phyloP scores from a whole-genome alignment of 2,329 filamentous ascomycete species.

The Ascochyta pisi region DNA sequence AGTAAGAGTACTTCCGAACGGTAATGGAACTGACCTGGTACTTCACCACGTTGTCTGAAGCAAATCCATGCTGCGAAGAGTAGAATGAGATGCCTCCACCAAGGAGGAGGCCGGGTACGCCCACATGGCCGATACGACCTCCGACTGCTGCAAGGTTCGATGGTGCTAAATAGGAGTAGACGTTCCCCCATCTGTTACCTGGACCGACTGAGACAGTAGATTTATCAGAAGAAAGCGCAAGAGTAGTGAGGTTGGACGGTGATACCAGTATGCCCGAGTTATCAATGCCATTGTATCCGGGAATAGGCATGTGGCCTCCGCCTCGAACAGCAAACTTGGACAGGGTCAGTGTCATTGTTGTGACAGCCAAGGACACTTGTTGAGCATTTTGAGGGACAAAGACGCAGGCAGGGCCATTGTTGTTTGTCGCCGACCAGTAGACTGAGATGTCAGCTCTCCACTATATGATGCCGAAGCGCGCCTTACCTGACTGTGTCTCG shows the following conservation, averaged over 20 bases:
- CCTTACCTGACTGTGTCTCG: constrained; percentile 13
- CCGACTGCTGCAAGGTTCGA: constrained; percentile 34
- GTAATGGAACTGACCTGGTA: constrained; percentile 19
- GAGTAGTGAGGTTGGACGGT: constrained; percentile 25
- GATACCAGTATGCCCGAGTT: constrained; percentile 26
- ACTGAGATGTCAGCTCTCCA: neutral
- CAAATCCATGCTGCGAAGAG: constrained; percentile 26
- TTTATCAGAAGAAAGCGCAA: constrained; percentile 33
- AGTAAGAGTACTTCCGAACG: neutral
- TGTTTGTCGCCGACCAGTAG: constrained; percentile 21
- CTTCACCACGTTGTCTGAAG: constrained; percentile 33
- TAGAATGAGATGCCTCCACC: constrained; percentile 35
- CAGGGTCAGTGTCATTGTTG: constrained; percentile 15
- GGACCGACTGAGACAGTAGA: constrained; percentile 34
- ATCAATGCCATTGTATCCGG: constrained; percentile 25
- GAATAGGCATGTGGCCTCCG: constrained; percentile 35
- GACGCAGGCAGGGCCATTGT: constrained; percentile 27
- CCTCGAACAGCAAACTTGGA: constrained; percentile 32
- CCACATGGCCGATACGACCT: constrained; percentile 39
- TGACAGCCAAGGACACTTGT: constrained; percentile 27
- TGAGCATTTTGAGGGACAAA: constrained; percentile 27
- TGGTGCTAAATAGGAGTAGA: constrained; percentile 34
- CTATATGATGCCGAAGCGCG: neutral
- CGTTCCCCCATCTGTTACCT: constrained; percentile 40
- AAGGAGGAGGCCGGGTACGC: constrained; percentile 39